Percentiles rank a stretch among this genome's conserved stretches.
Conservation (phyloP, 306 rosid species). For the Calophaca sinica region DNA sequence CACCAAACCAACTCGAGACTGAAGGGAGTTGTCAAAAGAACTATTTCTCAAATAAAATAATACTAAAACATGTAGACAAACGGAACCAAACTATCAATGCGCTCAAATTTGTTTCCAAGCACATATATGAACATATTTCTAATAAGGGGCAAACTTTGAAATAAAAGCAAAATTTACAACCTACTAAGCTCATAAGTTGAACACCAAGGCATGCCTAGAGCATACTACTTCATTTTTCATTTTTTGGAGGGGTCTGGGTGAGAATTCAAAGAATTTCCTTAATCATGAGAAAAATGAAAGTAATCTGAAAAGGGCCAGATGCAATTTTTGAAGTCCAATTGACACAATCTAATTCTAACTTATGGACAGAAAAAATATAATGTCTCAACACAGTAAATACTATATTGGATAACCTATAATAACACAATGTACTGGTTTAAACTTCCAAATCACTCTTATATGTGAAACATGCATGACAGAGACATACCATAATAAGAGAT, state of each 20-base stretch:
- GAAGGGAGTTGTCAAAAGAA: not conserved
- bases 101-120: not conserved
- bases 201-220: not conserved
- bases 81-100: not conserved
- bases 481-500: not conserved
- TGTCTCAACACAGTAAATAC: not conserved
- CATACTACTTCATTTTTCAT: not conserved
- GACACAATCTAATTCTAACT: not conserved
- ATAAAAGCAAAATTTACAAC: not conserved
- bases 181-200: not conserved
- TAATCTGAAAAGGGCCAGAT: not conserved
- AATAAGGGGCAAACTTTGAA: not conserved
- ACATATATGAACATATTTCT: conserved; percentile 8
- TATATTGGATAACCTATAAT: not conserved
- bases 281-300: no score
- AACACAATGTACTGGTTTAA: not conserved
- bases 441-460: conserved; percentile 14
- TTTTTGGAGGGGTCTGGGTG: not conserved
- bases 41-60: not conserved
- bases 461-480: conserved; percentile 21
- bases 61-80: not conserved
- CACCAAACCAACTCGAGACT: not conserved
- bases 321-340: not conserved
- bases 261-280: not conserved
- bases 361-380: not conserved